These are phyloP conservation scores for Silene latifolia DNA, from an alignment of 148 eudicot genomes.

Conservation along the genomic window DNA sequence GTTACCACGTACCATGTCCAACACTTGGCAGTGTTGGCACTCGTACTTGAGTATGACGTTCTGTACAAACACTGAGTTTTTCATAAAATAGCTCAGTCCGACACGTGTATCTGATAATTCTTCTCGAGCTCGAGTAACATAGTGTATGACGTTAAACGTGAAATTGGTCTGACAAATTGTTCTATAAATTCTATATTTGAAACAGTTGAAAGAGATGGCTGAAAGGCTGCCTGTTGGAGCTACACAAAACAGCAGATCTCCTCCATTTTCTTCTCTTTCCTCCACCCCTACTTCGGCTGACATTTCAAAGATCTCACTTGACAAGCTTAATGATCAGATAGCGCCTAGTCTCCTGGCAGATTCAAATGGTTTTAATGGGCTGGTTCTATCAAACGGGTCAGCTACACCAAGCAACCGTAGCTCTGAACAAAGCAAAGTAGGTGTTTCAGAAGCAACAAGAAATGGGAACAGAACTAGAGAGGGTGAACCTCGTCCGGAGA, in stretches of 20 bases:
- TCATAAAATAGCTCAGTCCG: neutral
- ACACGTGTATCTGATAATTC: neutral
- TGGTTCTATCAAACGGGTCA: constrained; percentile 52
- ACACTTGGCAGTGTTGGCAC: no score
- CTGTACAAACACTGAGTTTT: no score
- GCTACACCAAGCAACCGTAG: constrained; percentile 51
- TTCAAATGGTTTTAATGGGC: constrained; percentile 50
- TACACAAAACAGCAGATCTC: constrained; percentile 58
- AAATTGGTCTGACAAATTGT: constrained; percentile 5
- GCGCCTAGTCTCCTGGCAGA: constrained; percentile 48
- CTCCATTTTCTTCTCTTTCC: constrained; percentile 45
- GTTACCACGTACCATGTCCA: neutral
- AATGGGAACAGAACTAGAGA: constrained; percentile 60
- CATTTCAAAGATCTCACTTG: constrained; percentile 43
- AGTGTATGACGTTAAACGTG: neutral
- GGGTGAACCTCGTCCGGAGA: constrained; percentile 58
- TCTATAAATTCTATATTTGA: neutral
- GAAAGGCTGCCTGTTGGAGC: constrained; percentile 95
- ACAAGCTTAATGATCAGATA: constrained; percentile 43
- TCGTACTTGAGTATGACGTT: no score
- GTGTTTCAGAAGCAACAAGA: constrained; percentile 52
- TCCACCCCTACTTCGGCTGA: constrained; percentile 44
- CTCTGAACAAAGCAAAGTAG: constrained; percentile 51
- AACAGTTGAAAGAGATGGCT: constrained; percentile 86
- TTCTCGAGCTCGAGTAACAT: neutral